Base-by-base conservation (phyloP, 257 asterid genomes). In the Linderniella brevidens region DNA sequence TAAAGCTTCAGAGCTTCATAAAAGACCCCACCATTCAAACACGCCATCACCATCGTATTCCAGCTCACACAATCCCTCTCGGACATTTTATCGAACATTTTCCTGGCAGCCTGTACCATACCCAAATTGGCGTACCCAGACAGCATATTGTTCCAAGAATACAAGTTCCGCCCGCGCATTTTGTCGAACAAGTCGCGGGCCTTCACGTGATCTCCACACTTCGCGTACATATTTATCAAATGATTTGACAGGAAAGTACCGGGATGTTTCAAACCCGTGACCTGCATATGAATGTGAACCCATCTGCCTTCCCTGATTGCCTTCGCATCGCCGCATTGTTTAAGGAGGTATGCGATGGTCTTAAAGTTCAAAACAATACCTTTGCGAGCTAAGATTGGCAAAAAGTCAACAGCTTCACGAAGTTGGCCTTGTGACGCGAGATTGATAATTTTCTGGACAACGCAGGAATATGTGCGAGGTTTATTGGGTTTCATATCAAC, bases 61-160 rank as follows among this genome's bases (percentile, higher is more conserved):
- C 96, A 81, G 43, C 86, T 68, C 13, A 85, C 85, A 5, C 64
- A 62, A 51, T 85, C 92, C 55, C 68, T 73, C 49, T 64, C 77
- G 0, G 93, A 80, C 96, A 81, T 85, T 66, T 63, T 57, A 4
- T 74, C 82, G 45, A 85, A 85, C 63, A 85, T 41, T 19, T 65
- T 63, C 52, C 60, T 58, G 11, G 88, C 96, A 54, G 82, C 75
- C 66, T 63, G 65, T 35, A 46, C 59, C 82, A 75, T 71, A 60
- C 83, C 82, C 55, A 64, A 52, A 50, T 69, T 69, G 0, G 83
- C 79, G 57, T 78, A 85, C 18, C 93, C 87, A 35, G 85, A 59
- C 8, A 85, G 84, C 95, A 80, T 78, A 56, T 59, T 69, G 60
- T 85, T 85, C 95, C 95, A 85, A 19, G 92, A 80, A 53, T 75